These are phyloP conservation scores for Dendrobium nobile DNA, from an alignment of 106 monocot genomes.

Conservation along the genomic window DNA sequence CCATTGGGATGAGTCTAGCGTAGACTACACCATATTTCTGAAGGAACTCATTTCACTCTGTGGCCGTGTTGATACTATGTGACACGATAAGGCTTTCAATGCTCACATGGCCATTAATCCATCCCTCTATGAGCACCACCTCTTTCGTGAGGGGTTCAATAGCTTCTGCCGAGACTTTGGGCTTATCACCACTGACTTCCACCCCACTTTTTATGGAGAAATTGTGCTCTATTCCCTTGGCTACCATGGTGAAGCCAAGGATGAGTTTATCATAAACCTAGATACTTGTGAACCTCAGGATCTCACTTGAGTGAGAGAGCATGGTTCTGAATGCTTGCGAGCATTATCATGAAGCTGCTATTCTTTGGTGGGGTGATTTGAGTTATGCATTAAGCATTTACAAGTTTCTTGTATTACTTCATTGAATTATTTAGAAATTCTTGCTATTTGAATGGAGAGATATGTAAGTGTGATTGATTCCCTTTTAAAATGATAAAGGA, in stretches of 20 bases:
- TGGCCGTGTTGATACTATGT: slow-evolving; percentile 41
- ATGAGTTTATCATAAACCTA: slow-evolving; percentile 83
- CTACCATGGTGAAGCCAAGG: slow-evolving; percentile 63
- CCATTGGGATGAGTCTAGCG: slow-evolving; percentile 51
- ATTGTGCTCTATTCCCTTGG: slow-evolving; percentile 72
- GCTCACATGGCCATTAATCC: slow-evolving; percentile 77
- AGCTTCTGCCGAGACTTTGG: slow-evolving; percentile 80
- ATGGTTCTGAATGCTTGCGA: slow-evolving; percentile 88
- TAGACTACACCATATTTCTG: slow-evolving; percentile 49
- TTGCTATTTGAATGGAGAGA: no score
- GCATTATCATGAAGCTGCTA: slow-evolving; percentile 16
- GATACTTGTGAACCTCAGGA: slow-evolving; percentile 83
- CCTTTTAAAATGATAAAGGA: no score
- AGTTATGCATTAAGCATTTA: no score
- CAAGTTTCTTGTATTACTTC: no score
- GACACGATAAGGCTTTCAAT: slow-evolving; percentile 80
- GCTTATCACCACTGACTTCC: slow-evolving; percentile 69
- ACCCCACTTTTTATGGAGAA: slow-evolving; percentile 69
- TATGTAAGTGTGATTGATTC: no score
- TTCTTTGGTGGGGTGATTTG: no score
- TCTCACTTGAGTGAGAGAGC: slow-evolving; percentile 77
- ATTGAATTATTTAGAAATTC: no score
- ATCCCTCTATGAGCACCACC: slow-evolving; percentile 59
- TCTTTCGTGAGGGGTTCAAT: slow-evolving; percentile 57
- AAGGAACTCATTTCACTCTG: slow-evolving; percentile 57